phyloP scores from a whole-genome alignment of 352 stramenopile genomes.

The Globisporangium abappressorium region DNA sequence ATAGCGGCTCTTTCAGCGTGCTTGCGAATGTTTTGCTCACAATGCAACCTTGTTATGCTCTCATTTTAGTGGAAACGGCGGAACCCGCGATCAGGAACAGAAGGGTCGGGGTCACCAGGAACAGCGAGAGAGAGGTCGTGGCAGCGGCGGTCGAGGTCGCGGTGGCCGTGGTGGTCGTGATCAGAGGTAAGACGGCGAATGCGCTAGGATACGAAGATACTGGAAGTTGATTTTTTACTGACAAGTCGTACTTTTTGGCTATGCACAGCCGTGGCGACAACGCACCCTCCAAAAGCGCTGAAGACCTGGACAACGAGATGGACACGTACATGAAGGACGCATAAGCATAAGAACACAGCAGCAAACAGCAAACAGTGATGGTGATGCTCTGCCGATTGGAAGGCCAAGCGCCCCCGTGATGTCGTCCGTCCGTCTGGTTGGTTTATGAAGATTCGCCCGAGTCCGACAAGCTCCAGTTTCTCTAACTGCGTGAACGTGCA shows the following conservation, averaged over 20 bases:
- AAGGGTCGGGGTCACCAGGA: slow-evolving; percentile 29
- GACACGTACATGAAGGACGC: slow-evolving; percentile 86
- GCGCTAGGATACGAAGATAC: too few species aligned
- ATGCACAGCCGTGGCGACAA: slow-evolving; percentile 30
- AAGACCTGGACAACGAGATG: slow-evolving; percentile 85
- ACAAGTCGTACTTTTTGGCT: background rate
- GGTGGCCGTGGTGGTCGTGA: slow-evolving; percentile 19
- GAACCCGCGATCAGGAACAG: slow-evolving; percentile 26
- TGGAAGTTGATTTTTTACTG: background rate
- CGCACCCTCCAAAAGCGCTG: slow-evolving; percentile 39
- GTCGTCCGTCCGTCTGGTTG: background rate
- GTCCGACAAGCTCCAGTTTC: too few species aligned
- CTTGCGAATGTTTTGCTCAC: slow-evolving; percentile 1
- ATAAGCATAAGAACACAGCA: slow-evolving; percentile 27
- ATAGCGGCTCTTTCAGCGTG: background rate
- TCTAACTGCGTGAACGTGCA: background rate
- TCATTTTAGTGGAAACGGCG: slow-evolving; percentile 17
- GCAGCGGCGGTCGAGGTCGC: slow-evolving; percentile 35
- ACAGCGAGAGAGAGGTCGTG: slow-evolving; percentile 20
- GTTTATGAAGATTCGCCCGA: background rate
- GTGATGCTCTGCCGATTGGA: background rate
- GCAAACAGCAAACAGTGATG: background rate
- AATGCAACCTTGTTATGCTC: background rate
- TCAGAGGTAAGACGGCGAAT: slow-evolving; percentile 1
- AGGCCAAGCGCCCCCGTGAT: background rate